These are phyloP conservation scores for Alternaria viburni DNA, from an alignment of 2,329 filamentous ascomycete species.

Conservation along the genomic window DNA sequence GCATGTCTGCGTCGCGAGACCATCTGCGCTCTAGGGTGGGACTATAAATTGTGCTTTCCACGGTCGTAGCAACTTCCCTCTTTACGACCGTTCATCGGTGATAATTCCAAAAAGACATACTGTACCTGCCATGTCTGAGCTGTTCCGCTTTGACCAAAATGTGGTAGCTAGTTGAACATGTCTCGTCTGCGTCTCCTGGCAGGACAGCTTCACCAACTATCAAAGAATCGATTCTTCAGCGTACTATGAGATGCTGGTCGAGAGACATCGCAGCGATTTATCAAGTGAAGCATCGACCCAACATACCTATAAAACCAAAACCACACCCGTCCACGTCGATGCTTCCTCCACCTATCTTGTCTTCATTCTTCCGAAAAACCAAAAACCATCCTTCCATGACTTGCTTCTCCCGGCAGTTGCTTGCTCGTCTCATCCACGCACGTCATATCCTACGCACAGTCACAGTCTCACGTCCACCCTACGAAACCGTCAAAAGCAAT, in stretches of 20 bases:
- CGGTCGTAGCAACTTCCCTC: background rate
- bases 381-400: background rate
- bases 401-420: background rate
- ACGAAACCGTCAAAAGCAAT: background rate
- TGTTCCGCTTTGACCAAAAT: background rate
- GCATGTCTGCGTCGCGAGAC: background rate
- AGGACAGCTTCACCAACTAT: background rate
- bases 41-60: background rate
- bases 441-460: background rate
- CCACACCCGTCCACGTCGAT: background rate
- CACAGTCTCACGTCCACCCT: background rate
- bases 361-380: background rate
- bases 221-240: too few relatives aligned
- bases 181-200: background rate
- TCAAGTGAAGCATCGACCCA: background rate
- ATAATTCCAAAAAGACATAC: too few relatives aligned
- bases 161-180: too few relatives aligned
- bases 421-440: background rate
- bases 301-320: background rate
- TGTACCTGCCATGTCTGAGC: too few relatives aligned
- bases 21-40: background rate
- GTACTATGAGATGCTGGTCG: background rate
- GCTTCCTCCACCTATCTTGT: background rate
- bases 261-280: background rate
- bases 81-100: too few relatives aligned